Evolutionary conservation across 73 alveolate genomes (phyloP).

Genomic region (Stentor coeruleus): DNA sequence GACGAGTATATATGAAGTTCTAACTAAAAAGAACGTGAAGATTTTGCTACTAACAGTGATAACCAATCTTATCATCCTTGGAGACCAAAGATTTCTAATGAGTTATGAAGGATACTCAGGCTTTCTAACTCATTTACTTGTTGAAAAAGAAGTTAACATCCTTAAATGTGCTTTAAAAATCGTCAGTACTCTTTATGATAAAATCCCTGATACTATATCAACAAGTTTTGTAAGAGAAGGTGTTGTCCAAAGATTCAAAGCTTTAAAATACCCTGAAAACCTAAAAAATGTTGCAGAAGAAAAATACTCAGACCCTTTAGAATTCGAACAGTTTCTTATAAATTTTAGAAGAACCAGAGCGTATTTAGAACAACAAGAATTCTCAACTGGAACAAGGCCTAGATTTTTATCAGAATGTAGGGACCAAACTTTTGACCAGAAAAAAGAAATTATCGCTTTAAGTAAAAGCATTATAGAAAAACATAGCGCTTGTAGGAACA

Average conservation of each 20-base stretch:
- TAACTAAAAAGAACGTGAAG: conserved; percentile 23
- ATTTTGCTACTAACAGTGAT: conserved; percentile 37
- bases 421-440: background rate
- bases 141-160: background rate
- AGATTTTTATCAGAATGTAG: background rate
- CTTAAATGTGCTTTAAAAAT: background rate
- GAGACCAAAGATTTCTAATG: background rate
- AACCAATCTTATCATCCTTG: conserved; percentile 31
- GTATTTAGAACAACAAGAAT: background rate
- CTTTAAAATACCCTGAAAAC: background rate
- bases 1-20: conserved; percentile 34
- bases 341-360: background rate
- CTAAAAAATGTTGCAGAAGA: background rate
- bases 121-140: background rate
- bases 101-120: background rate
- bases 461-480: background rate
- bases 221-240: background rate
- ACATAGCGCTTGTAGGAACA: background rate
- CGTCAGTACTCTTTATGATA: background rate
- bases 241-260: background rate
- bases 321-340: background rate
- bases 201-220: background rate
- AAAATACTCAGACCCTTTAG: background rate
- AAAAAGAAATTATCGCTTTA: background rate
- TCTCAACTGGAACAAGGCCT: background rate